Percentiles rank a stretch among this genome's conserved stretches.
Evolutionary conservation across 352 stramenopile species (phyloP).

Genomic region (Phytopythium sindhum): DNA sequence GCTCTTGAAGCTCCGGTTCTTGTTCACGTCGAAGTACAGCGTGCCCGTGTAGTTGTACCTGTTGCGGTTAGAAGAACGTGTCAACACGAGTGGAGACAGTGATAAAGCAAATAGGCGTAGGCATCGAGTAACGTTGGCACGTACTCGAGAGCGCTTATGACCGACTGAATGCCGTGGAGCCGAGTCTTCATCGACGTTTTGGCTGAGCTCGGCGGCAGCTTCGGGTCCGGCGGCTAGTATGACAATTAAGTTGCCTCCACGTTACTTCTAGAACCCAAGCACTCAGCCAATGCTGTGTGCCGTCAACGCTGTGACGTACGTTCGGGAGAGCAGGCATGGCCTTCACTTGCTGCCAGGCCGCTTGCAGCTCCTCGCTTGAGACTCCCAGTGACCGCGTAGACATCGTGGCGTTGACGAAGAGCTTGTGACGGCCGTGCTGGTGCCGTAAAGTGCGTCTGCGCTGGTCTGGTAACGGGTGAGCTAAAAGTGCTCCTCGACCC

Average conservation of each 20-base stretch:
- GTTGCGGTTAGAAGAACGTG: not conserved
- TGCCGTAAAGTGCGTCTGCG: not conserved
- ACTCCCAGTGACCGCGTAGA: constrained; percentile 25
- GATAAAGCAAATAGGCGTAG: not conserved
- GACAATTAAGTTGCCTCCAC: not conserved
- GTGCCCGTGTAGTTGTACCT: constrained; percentile 88
- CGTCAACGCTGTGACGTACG: constrained; percentile 15
- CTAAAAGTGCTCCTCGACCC: not conserved
- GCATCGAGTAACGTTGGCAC: not conserved
- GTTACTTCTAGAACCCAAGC: not conserved
- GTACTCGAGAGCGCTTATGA: constrained; percentile 71
- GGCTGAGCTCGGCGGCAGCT: constrained; percentile 47
- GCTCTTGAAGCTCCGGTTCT: constrained; percentile 88
- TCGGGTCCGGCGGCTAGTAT: constrained; percentile 50
- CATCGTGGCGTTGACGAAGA: constrained; percentile 23
- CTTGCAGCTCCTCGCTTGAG: constrained; percentile 59
- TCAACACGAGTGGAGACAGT: not conserved
- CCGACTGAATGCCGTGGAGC: constrained; percentile 53
- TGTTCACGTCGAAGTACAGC: constrained; percentile 84
- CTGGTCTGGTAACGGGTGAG: not conserved
- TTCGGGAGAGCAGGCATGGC: constrained; percentile 44
- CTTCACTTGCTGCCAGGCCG: constrained; percentile 70
- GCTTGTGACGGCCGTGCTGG: not conserved
- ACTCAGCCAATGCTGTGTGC: not conserved
- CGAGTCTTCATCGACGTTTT: constrained; percentile 62